These are phyloP conservation scores for Monosporascus sp. DNA, from an alignment of 2,329 filamentous ascomycete genomes.

Conservation along the genomic window DNA sequence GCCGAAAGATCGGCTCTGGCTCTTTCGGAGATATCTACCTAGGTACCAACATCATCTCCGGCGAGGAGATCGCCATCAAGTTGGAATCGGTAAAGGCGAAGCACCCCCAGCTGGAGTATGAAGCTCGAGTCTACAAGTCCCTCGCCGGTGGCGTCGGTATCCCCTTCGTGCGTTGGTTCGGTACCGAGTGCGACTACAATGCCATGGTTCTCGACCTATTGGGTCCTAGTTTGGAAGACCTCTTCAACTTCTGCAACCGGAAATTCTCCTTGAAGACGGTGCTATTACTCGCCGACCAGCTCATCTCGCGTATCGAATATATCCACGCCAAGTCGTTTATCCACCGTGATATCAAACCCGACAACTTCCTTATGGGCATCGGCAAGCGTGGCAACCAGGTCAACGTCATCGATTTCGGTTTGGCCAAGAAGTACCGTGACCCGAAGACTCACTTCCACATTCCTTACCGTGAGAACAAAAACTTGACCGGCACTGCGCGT, in stretches of 20 bases:
- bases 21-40: slow-evolving; percentile 98
- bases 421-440: slow-evolving; percentile 99
- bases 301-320: slow-evolving; percentile 99
- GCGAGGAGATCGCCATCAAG: slow-evolving; percentile 99
- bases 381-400: slow-evolving; percentile 99
- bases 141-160: slow-evolving; percentile 97
- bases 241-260: slow-evolving; percentile 99
- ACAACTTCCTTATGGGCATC: slow-evolving; percentile 99
- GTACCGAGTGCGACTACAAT: slow-evolving; percentile 99
- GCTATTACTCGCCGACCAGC: slow-evolving; percentile 89
- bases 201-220: slow-evolving; percentile 98
- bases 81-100: slow-evolving; percentile 99
- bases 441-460: slow-evolving; percentile 99
- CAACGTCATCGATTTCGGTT: slow-evolving; percentile 97
- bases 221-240: slow-evolving; percentile 89
- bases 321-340: slow-evolving; percentile 99
- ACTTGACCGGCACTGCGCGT: slow-evolving; percentile 95
- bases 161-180: slow-evolving; percentile 98
- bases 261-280: slow-evolving; percentile 99
- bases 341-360: slow-evolving; percentile 99
- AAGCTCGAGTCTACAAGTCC: slow-evolving; percentile 86
- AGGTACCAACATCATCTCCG: slow-evolving; percentile 98
- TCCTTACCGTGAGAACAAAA: slow-evolving; percentile 99
- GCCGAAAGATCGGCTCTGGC: slow-evolving; percentile 96
- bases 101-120: slow-evolving; percentile 97